Percentiles rank a stretch among this genome's conserved stretches.
Evolutionary conservation across 352 stramenopile genomes (phyloP).

Genomic region (Globisporangium perplexum): DNA sequence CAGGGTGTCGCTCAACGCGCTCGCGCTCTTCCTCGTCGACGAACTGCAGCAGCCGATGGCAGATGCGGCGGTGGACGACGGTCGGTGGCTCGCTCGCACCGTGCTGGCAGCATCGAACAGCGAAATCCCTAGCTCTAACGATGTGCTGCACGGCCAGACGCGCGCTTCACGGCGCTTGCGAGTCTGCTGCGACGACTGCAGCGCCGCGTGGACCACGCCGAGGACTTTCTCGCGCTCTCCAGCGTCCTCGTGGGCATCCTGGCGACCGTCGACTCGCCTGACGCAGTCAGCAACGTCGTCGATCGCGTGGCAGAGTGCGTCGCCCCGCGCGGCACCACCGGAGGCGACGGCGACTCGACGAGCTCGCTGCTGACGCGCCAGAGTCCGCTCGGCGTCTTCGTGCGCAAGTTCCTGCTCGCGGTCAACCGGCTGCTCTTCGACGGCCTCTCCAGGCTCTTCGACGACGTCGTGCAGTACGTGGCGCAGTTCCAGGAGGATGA

Average conservation of each 20-base stretch:
- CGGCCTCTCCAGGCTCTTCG: conserved; percentile 57
- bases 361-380: conserved; percentile 37
- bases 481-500: conserved; percentile 35
- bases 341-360: conserved; percentile 29
- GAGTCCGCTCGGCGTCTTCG: conserved; percentile 63
- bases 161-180: conserved; percentile 23
- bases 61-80: neutral
- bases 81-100: neutral
- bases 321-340: conserved; percentile 23
- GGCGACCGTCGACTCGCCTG: conserved; percentile 49
- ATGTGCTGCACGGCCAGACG: neutral
- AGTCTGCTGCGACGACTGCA: conserved; percentile 45
- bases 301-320: conserved; percentile 63
- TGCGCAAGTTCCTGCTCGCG: conserved; percentile 58
- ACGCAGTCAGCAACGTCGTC: conserved; percentile 57
- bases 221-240: conserved; percentile 39
- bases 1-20: conserved; percentile 27
- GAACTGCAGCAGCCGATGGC: conserved; percentile 47
- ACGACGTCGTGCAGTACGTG: conserved; percentile 53
- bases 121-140: neutral
- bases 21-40: conserved; percentile 45
- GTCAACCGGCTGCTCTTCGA: conserved; percentile 63
- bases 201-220: conserved; percentile 20
- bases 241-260: conserved; percentile 46
- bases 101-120: neutral